These are phyloP conservation scores for Coffea eugenioides DNA, from an alignment of 257 asterid species.

Conservation along the genomic window DNA sequence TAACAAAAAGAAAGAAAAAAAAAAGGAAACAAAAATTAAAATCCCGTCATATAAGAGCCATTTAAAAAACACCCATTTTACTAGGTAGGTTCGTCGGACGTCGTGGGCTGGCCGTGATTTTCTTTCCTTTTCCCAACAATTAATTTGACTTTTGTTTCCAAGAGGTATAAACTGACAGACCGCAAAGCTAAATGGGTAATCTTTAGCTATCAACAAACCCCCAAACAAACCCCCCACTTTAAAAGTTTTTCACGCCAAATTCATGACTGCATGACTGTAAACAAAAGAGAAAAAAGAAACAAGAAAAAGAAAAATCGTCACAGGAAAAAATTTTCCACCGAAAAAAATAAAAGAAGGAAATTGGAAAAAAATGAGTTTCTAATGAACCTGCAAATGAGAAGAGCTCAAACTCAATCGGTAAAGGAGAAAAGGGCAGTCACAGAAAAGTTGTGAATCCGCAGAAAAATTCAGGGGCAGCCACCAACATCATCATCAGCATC, in stretches of 20 bases:
- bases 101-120: no score
- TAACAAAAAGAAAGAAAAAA: neutral
- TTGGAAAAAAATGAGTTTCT: neutral
- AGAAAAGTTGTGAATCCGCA: neutral
- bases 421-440: neutral
- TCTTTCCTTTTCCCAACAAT: neutral
- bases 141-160: neutral
- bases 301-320: neutral
- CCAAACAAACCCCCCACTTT: neutral
- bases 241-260: neutral
- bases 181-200: neutral
- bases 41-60: neutral
- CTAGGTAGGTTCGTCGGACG: neutral
- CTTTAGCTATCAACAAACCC: neutral
- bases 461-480: neutral
- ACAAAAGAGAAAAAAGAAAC: neutral
- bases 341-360: neutral
- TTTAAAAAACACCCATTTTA: neutral
- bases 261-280: neutral
- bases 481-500: neutral
- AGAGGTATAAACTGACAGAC: neutral
- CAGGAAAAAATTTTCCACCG: neutral
- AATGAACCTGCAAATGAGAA: slow-evolving; percentile 9
- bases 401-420: neutral
- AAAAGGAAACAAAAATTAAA: no score